These are phyloP conservation scores for Pyrenochaeta sp. DNA, from an alignment of 2,329 filamentous ascomycete species.

Conservation along the genomic window DNA sequence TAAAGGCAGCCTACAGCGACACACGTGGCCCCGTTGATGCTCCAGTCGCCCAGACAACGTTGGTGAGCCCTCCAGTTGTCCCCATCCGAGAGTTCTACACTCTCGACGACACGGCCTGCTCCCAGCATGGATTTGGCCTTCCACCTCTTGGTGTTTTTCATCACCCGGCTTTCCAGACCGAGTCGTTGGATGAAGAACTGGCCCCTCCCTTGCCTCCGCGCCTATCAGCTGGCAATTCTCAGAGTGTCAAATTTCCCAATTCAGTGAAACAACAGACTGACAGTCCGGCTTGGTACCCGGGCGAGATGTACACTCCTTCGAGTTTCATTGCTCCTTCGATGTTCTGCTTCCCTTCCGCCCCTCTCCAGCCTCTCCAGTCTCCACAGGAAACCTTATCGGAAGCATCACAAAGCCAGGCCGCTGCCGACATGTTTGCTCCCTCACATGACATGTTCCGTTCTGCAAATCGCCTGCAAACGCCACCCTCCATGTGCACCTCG, in stretches of 20 bases:
- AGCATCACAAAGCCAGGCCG: background rate
- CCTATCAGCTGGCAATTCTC: too few species aligned
- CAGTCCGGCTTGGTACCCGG: constrained; percentile 8
- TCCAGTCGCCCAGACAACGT: background rate
- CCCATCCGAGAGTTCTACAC: constrained; percentile 1
- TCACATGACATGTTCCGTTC: background rate
- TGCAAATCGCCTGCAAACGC: constrained; percentile 25
- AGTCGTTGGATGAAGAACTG: background rate
- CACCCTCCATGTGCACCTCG: constrained; percentile 18
- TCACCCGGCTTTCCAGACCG: background rate
- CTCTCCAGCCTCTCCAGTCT: constrained; percentile 13
- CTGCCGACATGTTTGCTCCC: background rate
- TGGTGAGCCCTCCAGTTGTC: background rate
- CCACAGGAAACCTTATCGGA: too few species aligned
- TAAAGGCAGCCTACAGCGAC: background rate
- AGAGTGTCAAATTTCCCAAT: too few species aligned
- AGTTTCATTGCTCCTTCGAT: constrained; percentile 15
- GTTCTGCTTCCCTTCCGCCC: constrained; percentile 15
- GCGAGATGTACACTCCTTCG: constrained; percentile 2
- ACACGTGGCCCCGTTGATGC: background rate
- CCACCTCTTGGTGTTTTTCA: constrained; percentile 4
- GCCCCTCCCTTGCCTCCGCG: constrained; percentile 28
- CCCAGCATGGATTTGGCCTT: constrained; percentile 1
- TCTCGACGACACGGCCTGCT: constrained; percentile 1
- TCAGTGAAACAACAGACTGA: constrained; percentile 13